These are phyloP conservation scores for Fusarium marasasianum DNA, from an alignment of 2,329 filamentous ascomycete genomes.

Conservation along the genomic window DNA sequence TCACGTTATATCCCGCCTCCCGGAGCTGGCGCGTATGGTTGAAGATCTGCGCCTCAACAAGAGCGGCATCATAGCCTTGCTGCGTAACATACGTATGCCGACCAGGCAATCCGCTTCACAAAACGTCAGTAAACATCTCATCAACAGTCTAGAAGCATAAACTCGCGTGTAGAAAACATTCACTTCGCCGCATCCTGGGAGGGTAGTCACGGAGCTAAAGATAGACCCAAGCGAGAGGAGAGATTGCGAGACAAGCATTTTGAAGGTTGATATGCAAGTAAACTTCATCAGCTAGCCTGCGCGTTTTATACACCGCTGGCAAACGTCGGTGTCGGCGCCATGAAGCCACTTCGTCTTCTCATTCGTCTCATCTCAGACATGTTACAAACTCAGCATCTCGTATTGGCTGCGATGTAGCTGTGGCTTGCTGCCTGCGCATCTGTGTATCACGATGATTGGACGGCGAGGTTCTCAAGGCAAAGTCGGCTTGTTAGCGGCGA, in stretches of 20 bases:
- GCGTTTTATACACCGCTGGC: background rate
- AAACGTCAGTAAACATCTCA: fast-evolving
- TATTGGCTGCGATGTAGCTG: background rate
- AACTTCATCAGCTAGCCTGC: background rate
- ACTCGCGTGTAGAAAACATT: slow-evolving; percentile 10
- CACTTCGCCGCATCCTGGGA: background rate
- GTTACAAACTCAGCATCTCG: background rate
- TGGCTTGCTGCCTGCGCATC: background rate
- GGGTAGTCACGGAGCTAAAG: background rate
- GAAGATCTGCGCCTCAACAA: slow-evolving; percentile 4
- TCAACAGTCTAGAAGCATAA: fast-evolving
- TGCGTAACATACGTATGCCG: background rate
- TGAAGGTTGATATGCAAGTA: fast-evolving
- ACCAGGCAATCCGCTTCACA: background rate
- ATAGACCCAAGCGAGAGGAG: background rate
- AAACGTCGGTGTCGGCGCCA: background rate
- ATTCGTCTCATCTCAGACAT: background rate
- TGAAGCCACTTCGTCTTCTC: background rate
- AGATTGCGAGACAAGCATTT: background rate
- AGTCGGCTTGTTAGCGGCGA: background rate
- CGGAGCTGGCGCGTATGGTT: slow-evolving; percentile 5
- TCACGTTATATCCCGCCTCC: slow-evolving; percentile 4
- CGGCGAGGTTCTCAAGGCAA: background rate
- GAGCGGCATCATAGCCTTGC: background rate
- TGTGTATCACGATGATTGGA: background rate